Conservation (phyloP, 768 basidiomycete species). For the Calocybe indica region DNA sequence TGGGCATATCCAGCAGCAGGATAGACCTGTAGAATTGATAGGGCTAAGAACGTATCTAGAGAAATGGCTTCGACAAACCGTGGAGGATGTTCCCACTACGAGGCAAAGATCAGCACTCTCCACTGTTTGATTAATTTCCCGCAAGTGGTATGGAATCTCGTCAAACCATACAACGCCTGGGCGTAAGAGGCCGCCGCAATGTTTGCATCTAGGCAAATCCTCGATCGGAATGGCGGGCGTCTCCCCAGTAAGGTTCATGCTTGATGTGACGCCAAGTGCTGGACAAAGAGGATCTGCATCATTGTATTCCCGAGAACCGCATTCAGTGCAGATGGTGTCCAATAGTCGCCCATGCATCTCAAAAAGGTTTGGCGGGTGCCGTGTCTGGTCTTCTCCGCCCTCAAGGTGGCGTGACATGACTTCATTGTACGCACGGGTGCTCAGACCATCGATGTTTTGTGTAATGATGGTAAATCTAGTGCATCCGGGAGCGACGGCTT, state of each 20-base stretch:
- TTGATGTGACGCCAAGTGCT: constrained; percentile 31
- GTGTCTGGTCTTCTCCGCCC: constrained; percentile 1
- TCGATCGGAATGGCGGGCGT: constrained; percentile 27
- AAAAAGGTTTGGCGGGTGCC: constrained; percentile 19
- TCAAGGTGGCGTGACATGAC: constrained; percentile 2
- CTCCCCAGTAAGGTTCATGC: constrained; percentile 35
- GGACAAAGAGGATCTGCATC: constrained; percentile 37
- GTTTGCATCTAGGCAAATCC: constrained; percentile 37
- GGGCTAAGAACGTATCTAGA: no score
- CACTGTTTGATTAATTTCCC: constrained; percentile 35
- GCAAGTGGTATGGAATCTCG: constrained; percentile 32
- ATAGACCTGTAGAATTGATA: no score
- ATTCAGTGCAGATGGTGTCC: constrained; percentile 48
- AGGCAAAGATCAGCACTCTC: constrained; percentile 42
- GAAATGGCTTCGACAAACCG: constrained; percentile 22
- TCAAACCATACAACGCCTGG: constrained; percentile 61
- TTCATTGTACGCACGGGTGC: constrained; percentile 29
- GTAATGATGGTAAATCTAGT: constrained; percentile 48
- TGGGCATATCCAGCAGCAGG: not conserved
- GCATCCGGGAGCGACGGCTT: constrained; percentile 24
- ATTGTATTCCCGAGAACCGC: constrained; percentile 35
- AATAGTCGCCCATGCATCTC: constrained; percentile 64
- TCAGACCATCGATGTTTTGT: constrained; percentile 57
- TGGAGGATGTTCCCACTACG: constrained; percentile 51
- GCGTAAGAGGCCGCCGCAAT: constrained; percentile 36